Evolutionary conservation across 2,329 filamentous ascomycete genomes (phyloP).

Genomic region (Albifimbria verrucaria): DNA sequence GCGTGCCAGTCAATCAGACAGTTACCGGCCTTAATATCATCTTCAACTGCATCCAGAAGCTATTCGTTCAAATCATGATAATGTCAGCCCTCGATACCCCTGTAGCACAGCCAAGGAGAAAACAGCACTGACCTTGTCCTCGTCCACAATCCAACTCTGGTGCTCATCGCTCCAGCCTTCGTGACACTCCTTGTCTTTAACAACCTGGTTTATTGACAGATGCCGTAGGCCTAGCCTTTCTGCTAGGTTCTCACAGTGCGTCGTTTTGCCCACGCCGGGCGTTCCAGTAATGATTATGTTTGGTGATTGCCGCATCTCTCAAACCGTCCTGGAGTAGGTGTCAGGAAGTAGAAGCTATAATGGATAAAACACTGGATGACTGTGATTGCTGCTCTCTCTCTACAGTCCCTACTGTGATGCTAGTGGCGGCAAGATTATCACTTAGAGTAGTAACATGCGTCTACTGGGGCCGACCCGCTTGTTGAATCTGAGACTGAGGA

Average conservation of each 20-base stretch:
- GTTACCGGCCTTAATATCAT: constrained; percentile 73
- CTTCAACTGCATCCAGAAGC: constrained; percentile 86
- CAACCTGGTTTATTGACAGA: constrained; percentile 83
- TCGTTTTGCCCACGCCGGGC: constrained; percentile 93
- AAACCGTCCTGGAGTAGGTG: neutral
- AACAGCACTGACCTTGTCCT: constrained; percentile 70
- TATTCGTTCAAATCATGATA: constrained; percentile 27
- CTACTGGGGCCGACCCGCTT: no score
- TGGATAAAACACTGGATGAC: no score
- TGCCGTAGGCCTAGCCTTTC: constrained; percentile 75
- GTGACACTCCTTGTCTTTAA: constrained; percentile 83
- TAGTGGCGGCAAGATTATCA: no score
- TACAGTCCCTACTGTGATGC: no score
- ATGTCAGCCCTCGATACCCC: constrained; percentile 8
- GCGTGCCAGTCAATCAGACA: constrained; percentile 97
- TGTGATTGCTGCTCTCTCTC: no score
- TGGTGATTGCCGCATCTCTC: constrained; percentile 52
- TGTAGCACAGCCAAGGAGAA: neutral
- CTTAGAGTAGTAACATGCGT: no score
- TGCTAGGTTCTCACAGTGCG: constrained; percentile 79
- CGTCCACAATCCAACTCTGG: constrained; percentile 89
- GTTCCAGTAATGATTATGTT: constrained; percentile 97
- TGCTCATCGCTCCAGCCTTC: constrained; percentile 85
- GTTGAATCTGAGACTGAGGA: no score
- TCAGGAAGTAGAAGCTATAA: neutral